These are phyloP conservation scores for Globisporangium paddicum DNA, from an alignment of 352 stramenopile genomes.

Conservation along the genomic window DNA sequence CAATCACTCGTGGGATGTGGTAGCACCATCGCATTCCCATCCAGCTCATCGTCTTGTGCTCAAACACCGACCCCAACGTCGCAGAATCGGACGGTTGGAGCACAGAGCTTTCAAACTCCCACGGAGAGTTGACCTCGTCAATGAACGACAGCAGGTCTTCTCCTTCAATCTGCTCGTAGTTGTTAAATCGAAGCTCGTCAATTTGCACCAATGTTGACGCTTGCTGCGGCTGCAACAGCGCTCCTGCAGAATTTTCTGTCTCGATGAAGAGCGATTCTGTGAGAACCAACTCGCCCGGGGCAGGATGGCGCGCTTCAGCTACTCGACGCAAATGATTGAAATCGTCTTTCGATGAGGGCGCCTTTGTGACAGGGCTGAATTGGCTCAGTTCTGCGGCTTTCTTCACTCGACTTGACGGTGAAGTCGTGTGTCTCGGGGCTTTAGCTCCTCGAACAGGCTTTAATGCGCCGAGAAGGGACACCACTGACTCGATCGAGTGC, in stretches of 20 bases:
- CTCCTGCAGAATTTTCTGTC: constrained; percentile 25
- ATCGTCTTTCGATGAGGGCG: constrained; percentile 34
- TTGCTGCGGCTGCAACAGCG: not conserved
- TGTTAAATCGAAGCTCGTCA: constrained; percentile 22
- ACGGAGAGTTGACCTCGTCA: constrained; percentile 52
- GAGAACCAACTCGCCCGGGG: constrained; percentile 61
- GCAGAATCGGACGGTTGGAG: constrained; percentile 12
- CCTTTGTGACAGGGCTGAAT: not conserved
- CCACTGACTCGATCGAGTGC: constrained; percentile 27
- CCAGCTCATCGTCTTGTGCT: constrained; percentile 60
- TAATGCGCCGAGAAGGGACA: constrained; percentile 20
- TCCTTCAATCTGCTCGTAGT: constrained; percentile 16
- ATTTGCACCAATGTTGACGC: constrained; percentile 9
- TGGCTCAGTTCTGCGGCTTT: not conserved
- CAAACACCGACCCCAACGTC: constrained; percentile 18
- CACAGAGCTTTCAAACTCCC: constrained; percentile 25
- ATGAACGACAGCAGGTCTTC: constrained; percentile 41
- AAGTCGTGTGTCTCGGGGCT: not conserved
- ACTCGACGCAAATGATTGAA: constrained; percentile 53
- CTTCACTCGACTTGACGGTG: not conserved
- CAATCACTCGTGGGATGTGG: constrained; percentile 54
- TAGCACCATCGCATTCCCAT: constrained; percentile 83
- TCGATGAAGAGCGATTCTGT: constrained; percentile 63
- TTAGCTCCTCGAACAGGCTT: not conserved
- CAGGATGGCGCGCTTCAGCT: constrained; percentile 39